phyloP scores from a whole-genome alignment of 2,329 filamentous ascomycete genomes.

The Tolypocladium cylindrosporum region DNA sequence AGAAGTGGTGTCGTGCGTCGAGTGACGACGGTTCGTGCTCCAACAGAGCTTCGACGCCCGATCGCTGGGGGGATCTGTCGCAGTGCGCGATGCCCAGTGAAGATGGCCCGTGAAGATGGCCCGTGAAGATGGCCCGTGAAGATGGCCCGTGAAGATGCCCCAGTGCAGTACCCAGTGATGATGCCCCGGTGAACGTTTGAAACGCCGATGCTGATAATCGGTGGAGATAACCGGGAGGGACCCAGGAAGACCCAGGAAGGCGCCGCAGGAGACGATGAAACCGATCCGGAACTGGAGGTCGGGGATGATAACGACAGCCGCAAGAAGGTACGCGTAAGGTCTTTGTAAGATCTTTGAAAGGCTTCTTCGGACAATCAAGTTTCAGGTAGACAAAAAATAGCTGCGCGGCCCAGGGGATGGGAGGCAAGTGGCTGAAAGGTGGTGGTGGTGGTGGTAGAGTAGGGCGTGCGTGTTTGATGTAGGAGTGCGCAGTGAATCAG shows the following conservation, averaged over 20 bases:
- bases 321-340: background rate
- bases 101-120: background rate
- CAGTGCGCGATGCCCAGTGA: background rate
- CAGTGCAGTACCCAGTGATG: background rate
- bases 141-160: background rate
- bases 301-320: background rate
- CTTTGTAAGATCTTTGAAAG: no score
- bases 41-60: background rate
- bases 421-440: background rate
- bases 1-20: no score
- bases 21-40: background rate
- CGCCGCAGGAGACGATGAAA: background rate
- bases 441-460: background rate
- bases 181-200: background rate
- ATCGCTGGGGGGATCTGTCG: background rate
- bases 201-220: background rate
- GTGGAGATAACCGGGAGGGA: background rate
- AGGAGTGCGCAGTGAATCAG: slow-evolving; percentile 4
- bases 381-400: background rate
- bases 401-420: background rate
- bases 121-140: background rate
- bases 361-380: background rate
- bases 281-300: background rate
- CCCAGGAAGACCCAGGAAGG: background rate
- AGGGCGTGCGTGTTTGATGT: background rate